Evolutionary conservation across 108 stramenopile species (phyloP).

Genomic region (Pinguiococcus pyrenoidosus): DNA sequence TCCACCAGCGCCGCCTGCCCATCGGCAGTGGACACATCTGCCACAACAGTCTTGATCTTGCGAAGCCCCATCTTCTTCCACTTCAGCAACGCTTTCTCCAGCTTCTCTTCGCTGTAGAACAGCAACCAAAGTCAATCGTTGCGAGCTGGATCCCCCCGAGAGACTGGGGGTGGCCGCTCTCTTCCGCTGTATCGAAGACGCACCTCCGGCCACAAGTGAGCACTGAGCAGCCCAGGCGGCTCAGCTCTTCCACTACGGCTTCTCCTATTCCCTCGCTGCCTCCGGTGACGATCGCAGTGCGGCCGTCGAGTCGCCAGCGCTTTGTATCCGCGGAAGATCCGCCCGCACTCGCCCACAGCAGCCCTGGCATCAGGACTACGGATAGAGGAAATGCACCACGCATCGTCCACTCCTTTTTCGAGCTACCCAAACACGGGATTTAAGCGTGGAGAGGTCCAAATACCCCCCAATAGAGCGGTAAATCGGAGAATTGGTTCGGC

Average conservation of each 20-base stretch:
- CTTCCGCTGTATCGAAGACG: not conserved
- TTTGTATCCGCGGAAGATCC: not conserved
- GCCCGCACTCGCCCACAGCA: too few species aligned
- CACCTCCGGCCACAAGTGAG: constrained; percentile 23
- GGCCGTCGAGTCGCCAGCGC: constrained; percentile 31
- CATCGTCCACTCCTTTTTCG: too few species aligned
- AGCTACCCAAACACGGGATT: too few species aligned
- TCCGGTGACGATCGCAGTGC: constrained; percentile 26
- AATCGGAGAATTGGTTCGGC: too few species aligned
- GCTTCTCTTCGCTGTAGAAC: not conserved
- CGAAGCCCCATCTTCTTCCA: constrained; percentile 19
- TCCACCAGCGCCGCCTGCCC: constrained; percentile 35
- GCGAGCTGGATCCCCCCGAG: too few species aligned
- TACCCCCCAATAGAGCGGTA: too few species aligned
- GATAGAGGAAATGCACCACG: too few species aligned
- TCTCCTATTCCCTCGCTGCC: constrained; percentile 38
- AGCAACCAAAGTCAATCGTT: too few species aligned
- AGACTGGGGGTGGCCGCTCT: too few species aligned
- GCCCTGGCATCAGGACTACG: too few species aligned
- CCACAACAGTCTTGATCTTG: constrained; percentile 14
- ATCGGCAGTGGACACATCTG: constrained; percentile 51
- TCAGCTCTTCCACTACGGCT: constrained; percentile 34
- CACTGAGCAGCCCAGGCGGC: constrained; percentile 23
- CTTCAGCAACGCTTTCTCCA: constrained; percentile 4
- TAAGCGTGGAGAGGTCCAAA: too few species aligned